These are phyloP conservation scores for Melampsora occidentalis DNA, from an alignment of 1,284 basidiomycete species.

Conservation along the genomic window DNA sequence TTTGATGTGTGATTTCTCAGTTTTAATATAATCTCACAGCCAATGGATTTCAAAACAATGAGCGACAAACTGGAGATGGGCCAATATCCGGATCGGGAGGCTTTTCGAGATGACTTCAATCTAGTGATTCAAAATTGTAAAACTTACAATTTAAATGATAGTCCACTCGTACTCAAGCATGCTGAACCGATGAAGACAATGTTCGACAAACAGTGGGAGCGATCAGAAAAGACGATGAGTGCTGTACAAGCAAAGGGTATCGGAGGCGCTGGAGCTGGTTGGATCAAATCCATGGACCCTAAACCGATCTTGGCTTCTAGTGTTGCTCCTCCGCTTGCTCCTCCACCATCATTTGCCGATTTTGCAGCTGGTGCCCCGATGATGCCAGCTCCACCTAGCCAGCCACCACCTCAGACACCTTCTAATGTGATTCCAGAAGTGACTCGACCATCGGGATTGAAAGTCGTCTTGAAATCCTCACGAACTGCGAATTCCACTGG, in stretches of 20 bases:
- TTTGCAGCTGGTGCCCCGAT: conserved; percentile 40
- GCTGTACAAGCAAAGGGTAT: conserved; percentile 52
- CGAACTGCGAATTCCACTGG: conserved; percentile 2
- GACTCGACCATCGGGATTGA: conserved; percentile 27
- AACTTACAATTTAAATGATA: conserved; percentile 66
- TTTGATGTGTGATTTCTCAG: conserved; percentile 57
- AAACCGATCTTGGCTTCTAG: conserved; percentile 12
- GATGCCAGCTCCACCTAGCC: conserved; percentile 14
- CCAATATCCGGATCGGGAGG: conserved; percentile 73
- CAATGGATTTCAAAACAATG: conserved; percentile 93
- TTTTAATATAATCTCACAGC: conserved; percentile 81
- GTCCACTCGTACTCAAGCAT: conserved; percentile 65
- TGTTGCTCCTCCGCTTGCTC: conserved; percentile 33
- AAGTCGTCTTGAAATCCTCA: conserved; percentile 29
- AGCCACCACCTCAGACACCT: conserved; percentile 13
- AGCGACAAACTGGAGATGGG: conserved; percentile 80
- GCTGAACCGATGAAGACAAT: conserved; percentile 73
- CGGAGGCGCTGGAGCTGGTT: conserved; percentile 23
- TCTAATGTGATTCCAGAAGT: conserved; percentile 18
- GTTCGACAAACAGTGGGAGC: conserved; percentile 74
- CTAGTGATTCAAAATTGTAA: conserved; percentile 86
- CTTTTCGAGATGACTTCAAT: conserved; percentile 80
- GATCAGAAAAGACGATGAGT: conserved; percentile 50
- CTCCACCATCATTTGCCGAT: conserved; percentile 41
- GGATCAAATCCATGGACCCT: conserved; percentile 13